Base-by-base conservation (phyloP, 2,329 filamentous ascomycete species). In the Proliferodiscus dingleyae region DNA sequence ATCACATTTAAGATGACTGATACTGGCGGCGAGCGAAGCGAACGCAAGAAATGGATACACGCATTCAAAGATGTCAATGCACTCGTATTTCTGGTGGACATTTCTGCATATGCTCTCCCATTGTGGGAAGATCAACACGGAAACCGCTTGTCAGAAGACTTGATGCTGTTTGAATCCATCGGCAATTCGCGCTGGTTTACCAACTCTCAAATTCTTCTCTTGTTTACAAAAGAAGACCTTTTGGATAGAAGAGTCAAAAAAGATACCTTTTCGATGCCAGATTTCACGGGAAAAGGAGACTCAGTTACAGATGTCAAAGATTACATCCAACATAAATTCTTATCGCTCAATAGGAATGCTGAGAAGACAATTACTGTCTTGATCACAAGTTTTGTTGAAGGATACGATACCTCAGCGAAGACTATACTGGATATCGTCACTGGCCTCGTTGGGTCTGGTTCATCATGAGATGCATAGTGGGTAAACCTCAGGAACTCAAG, bases 41-140 rank as follows among this genome's bases (percentile, higher is more conserved):
- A 96, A 71, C 84, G 90, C 66, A 96, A 96, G 85, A 96, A 96
- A 81, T 96, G 90, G 90, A 96, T 96, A 60, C 90, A 96, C 74
- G 95, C 90, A 73, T 96, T 96, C 70, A 90, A 96, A 74, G 95
- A 96, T 61, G 90, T 96, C 62, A 95, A 89, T 7, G 95, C 90
- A 8, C 95, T 96, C 59, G 85, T 96, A 30, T 96, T 96, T 82
- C 73, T 95, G 45, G 91, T 96, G 57, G 91, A 91, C 69, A 95
- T 96, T 60, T 95, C 89, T 57, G 90, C 95, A 69, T 96, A 96
- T 74, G 90, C 96, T 66, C 85, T 11, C 7, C n/a, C 10, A 13
- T 32, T 46, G 11, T 37, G 8, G n/a, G 37, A 46, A 24, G 32
- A 37, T 13, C 4, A 4, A 4, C 15, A 26, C 16, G 16, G 13